These are phyloP conservation scores for Sutorius australiensis DNA, from an alignment of 768 basidiomycete species.

Conservation along the genomic window DNA sequence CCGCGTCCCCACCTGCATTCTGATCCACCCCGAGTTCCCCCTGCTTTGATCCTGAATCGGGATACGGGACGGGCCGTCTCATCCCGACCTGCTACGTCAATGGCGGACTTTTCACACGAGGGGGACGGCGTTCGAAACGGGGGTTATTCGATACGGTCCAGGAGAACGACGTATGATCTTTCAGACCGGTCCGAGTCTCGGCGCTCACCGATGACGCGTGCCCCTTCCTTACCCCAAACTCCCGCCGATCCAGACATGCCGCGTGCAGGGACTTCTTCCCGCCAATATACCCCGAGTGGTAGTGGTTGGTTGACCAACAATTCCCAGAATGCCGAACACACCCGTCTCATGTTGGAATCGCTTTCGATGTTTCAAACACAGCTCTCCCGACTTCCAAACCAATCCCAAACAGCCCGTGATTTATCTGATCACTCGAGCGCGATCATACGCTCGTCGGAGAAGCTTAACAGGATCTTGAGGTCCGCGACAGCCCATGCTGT, in stretches of 20 bases:
- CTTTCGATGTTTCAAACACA: conserved; percentile 67
- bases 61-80: conserved; percentile 16
- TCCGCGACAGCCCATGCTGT: conserved; percentile 54
- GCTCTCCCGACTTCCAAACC: conserved; percentile 50
- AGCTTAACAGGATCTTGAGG: conserved; percentile 59
- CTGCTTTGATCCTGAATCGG: conserved; percentile 15
- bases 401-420: conserved; percentile 46
- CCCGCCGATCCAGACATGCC: conserved; percentile 15
- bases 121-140: conserved; percentile 14
- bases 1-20: conserved; percentile 25
- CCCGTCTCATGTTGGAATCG: conserved; percentile 66
- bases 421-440: conserved; percentile 58
- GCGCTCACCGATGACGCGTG: conserved; percentile 11
- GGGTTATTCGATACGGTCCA: conserved; percentile 17
- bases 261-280: conserved; percentile 8
- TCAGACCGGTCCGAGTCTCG: conserved; percentile 22
- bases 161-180: conserved; percentile 24
- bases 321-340: conserved; percentile 50
- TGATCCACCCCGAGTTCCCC: conserved; percentile 22
- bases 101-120: conserved; percentile 46
- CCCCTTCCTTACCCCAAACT: conserved; percentile 12
- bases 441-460: conserved; percentile 63
- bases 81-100: conserved; percentile 50
- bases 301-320: conserved; percentile 11
- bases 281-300: conserved; percentile 17